Base-by-base conservation (phyloP, 495 filamentous ascomycete genomes). In the Talaromyces liani region DNA sequence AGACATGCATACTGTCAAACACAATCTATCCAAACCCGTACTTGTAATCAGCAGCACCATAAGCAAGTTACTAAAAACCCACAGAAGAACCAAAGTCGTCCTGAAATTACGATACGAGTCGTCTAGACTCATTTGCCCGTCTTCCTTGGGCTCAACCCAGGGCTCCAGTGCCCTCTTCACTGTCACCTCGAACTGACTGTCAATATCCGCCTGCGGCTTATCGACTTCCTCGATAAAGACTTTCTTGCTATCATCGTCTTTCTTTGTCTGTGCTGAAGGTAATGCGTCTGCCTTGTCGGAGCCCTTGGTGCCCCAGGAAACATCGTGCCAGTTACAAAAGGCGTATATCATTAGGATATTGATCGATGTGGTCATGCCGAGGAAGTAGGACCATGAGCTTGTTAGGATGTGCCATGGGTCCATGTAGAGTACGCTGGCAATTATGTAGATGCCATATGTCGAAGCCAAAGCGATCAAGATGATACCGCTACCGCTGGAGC, bases 391-490 rank as follows among this genome's bases (percentile, higher is more conserved):
- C 27, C 91, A 90, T 85, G 96, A 98, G 33, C 92, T 96, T 71
- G 92, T 93, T 81, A 98, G 96, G 93, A 98, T 98, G 83, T 98
- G 95, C 95, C 95, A 98, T 22, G 94, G 94, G 72, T 98, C 94
- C 67, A 97, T 81, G 75, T 98, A 98, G 82, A 98, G 83, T 83
- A 98, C 96, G n/a, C 91, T 96, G n/a, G 93, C 93, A 54, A 97
- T 82, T 72, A 91, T 98, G 84, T 98, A 98, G 57, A 98, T 85
- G 75, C 94, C 94, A 73, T 97, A 97, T 47, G 94, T 98, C 60
- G 94, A 91, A 66, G 91, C 86, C 71, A 98, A 78, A 7, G 94
- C 94, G 65, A 98, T 87, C 65, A 98, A 85, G 72, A 98, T 97
- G 72, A 97, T 91, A 71, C 91, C 87, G 57, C 84, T 79, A 67